Evolutionary conservation across 2,329 filamentous ascomycete species (phyloP), one percentile per base, ranked within the genome.

Genomic region (Trichoderma sp.): DNA sequence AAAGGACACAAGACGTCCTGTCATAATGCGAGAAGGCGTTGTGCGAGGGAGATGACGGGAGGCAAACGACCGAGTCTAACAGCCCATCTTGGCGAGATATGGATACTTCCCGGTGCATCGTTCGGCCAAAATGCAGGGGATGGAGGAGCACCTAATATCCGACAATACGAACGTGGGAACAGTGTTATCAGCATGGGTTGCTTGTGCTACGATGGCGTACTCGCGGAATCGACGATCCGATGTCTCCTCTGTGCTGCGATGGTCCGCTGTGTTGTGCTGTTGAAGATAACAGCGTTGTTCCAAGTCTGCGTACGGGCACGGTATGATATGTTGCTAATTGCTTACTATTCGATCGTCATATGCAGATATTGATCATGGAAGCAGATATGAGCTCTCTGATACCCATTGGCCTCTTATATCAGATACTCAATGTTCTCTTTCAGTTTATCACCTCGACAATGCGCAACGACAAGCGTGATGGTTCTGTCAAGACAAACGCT

Each of bases 21-120:
- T 72, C 71, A 72, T 72, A 62, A 70, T 70, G 71, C 66, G 71
- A 65, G 61, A 43, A 72, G 61, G 66, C 66, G 61, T 70, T 70
- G 71, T 66, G 64, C 64, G 70, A 68, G 61, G 67, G 30, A 39
- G 13, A 23, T 57, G 28, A 43, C 59, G 53, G 55, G 67, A 69
- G 65, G 43, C 20, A 67, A 63, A 70, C 53, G 53, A 55, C 43
- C 61, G 59, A 68, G 71, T 72, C 55, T n/a, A 72, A 66, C 66
- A 61, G 34, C 12, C 15, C 12, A 59, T 53, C 34, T 69, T 28
- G 62, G 67, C 67, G 66, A 67, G 53, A 67, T 50, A 61, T n/a
- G 28, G 57, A 32, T 59, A 7, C 47, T 28, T 72, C 50, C 65
- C 47, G 57, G 70, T 36, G 57, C 57, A 39, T 53, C 43, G 39